Conservation (phyloP, 495 filamentous ascomycete genomes). For the Sphaerosporella brunnea region DNA sequence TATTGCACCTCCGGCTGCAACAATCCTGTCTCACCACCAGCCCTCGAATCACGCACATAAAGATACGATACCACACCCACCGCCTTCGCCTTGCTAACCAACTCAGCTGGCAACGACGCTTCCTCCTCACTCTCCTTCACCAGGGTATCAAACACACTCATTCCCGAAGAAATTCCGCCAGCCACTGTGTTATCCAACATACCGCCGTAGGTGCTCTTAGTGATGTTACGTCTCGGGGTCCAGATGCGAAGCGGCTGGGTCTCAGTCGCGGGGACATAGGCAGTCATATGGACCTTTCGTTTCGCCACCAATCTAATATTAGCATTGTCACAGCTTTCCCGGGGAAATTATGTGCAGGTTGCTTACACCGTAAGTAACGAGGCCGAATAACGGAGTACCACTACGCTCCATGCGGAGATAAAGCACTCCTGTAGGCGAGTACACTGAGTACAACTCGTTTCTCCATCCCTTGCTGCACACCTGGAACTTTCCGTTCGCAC, state of each 20-base stretch:
- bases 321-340: no score
- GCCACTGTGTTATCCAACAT: conserved; percentile 93
- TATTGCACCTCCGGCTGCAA: conserved; percentile 80
- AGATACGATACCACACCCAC: conserved; percentile 70
- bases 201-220: conserved; percentile 67
- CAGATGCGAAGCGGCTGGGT: conserved; percentile 54
- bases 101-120: conserved; percentile 54
- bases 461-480: conserved; percentile 54
- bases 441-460: conserved; percentile 72
- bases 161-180: conserved; percentile 66
- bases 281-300: conserved; percentile 58
- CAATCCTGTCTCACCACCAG: conserved; percentile 73
- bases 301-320: no score
- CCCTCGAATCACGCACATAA: conserved; percentile 54
- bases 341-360: no score
- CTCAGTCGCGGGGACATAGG: conserved; percentile 35
- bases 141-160: conserved; percentile 58
- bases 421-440: conserved; percentile 40
- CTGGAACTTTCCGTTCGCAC: conserved; percentile 44
- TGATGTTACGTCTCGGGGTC: conserved; percentile 56
- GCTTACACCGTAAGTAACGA: conserved; percentile 59
- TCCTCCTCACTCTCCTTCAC: conserved; percentile 81
- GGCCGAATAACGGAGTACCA: conserved; percentile 64
- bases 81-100: conserved; percentile 43
- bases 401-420: conserved; percentile 58